Percentiles rank a stretch among this genome's conserved stretches.
Conservation (phyloP, 345 rosid species). For the Heritiera littoralis region DNA sequence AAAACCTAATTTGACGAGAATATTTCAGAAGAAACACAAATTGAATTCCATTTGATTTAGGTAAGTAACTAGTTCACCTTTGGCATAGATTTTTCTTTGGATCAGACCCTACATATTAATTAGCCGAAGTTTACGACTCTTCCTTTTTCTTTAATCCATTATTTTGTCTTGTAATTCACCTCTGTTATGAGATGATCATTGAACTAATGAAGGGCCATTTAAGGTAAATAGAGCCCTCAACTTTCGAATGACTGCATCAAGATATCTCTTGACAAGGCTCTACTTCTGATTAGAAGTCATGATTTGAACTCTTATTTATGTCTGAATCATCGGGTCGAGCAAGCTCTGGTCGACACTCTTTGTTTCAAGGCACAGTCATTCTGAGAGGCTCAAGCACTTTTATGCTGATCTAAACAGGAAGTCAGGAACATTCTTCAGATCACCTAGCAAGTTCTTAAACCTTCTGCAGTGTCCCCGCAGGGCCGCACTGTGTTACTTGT, state of each 20-base stretch:
- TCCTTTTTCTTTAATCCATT: neutral
- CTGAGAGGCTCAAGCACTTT: too few relatives aligned
- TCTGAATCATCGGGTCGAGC: too few relatives aligned
- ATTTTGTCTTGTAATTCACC: neutral
- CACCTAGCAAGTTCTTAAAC: too few relatives aligned
- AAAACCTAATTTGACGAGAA: neutral
- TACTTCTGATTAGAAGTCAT: too few relatives aligned
- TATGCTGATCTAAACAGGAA: too few relatives aligned
- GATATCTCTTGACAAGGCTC: too few relatives aligned
- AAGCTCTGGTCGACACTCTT: too few relatives aligned
- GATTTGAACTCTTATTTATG: too few relatives aligned
- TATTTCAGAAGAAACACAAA: neutral
- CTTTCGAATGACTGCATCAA: neutral
- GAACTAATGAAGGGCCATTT: neutral
- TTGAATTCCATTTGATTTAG: neutral
- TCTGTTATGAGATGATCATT: neutral
- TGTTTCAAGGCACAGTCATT: too few relatives aligned
- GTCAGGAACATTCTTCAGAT: too few relatives aligned
- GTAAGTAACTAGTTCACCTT: neutral
- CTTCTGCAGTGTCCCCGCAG: too few relatives aligned
- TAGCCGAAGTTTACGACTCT: neutral
- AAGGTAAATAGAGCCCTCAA: neutral
- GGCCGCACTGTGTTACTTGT: too few relatives aligned
- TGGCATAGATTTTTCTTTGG: neutral
- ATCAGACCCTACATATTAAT: constrained; percentile 3